Percentiles rank a stretch among this genome's conserved stretches.
Conservation (phyloP, 1,284 basidiomycete species). For the Erythrobasidium hasegawianum region DNA sequence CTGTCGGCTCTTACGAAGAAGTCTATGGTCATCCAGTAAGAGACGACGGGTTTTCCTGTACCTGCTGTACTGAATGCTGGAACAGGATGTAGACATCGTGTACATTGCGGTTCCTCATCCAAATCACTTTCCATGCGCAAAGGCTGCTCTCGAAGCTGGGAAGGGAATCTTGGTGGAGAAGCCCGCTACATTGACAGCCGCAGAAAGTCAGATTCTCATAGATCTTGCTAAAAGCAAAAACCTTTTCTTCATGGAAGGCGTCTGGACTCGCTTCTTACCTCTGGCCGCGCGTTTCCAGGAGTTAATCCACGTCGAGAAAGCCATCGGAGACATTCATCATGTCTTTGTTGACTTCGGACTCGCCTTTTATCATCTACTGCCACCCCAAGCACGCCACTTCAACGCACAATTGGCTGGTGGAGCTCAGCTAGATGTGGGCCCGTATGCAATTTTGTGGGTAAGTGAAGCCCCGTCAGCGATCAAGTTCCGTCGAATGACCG, state of each 20-base stretch:
- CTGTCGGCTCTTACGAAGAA: no score
- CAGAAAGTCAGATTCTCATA: conserved; percentile 50
- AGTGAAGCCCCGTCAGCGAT: no score
- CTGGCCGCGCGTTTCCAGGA: conserved; percentile 47
- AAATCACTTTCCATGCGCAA: conserved; percentile 51
- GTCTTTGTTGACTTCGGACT: conserved; percentile 48
- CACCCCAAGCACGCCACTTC: no score
- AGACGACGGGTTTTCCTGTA: no score
- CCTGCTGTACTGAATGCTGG: no score
- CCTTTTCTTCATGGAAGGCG: conserved; percentile 51
- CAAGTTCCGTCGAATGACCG: no score
- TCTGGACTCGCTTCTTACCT: conserved; percentile 52
- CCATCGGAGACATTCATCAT: conserved; percentile 48
- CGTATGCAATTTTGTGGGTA: conserved; percentile 43
- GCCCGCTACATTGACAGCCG: conserved; percentile 52
- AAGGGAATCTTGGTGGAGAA: conserved; percentile 53
- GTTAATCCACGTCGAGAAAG: conserved; percentile 46
- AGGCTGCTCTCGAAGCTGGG: conserved; percentile 51
- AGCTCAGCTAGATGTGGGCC: conserved; percentile 53
- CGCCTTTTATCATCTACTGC: conserved; percentile 45
- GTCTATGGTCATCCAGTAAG: no score
- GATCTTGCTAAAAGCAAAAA: conserved; percentile 49
- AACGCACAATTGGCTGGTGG: conserved; percentile 53
- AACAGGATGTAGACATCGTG: conserved; percentile 52
- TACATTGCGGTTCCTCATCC: conserved; percentile 55